These are phyloP conservation scores for Biscogniauxia sp. DNA, from an alignment of 2,329 filamentous ascomycete genomes.

Conservation along the genomic window DNA sequence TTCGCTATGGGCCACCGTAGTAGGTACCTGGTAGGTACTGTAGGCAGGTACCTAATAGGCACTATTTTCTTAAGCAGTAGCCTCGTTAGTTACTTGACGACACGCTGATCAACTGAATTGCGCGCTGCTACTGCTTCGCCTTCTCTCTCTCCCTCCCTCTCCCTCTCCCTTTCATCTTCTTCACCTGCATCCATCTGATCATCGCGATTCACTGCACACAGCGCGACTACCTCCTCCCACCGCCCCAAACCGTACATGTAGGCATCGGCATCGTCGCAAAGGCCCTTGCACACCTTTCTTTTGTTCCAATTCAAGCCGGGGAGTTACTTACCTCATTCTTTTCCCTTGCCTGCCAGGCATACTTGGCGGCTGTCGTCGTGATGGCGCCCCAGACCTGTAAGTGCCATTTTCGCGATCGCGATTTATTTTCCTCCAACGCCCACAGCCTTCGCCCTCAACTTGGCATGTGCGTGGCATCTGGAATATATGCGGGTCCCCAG, in stretches of 20 bases:
- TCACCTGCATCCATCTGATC: not conserved
- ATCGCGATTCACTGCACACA: not conserved
- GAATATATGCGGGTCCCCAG: not conserved
- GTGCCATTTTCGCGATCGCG: constrained; percentile 10
- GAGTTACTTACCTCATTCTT: not conserved
- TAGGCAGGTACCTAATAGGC: not conserved
- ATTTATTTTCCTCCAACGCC: not conserved
- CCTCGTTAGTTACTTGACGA: not conserved
- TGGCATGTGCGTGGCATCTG: not conserved
- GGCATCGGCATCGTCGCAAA: not conserved
- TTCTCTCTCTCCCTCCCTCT: not conserved
- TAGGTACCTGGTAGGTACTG: no score
- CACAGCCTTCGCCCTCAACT: not conserved
- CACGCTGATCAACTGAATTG: not conserved
- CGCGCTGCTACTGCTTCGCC: not conserved
- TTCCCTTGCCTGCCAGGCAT: not conserved
- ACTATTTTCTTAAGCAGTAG: not conserved
- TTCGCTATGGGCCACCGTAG: no score
- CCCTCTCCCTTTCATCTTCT: not conserved
- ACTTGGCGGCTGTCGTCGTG: constrained; percentile 2
- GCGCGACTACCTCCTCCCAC: not conserved
- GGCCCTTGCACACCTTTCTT: not conserved
- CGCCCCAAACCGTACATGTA: no score
- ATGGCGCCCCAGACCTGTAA: constrained; percentile 32
- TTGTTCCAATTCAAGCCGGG: not conserved